phyloP scores from a whole-genome alignment of 1,284 basidiomycete species.

The Cryptococcus sp. region DNA sequence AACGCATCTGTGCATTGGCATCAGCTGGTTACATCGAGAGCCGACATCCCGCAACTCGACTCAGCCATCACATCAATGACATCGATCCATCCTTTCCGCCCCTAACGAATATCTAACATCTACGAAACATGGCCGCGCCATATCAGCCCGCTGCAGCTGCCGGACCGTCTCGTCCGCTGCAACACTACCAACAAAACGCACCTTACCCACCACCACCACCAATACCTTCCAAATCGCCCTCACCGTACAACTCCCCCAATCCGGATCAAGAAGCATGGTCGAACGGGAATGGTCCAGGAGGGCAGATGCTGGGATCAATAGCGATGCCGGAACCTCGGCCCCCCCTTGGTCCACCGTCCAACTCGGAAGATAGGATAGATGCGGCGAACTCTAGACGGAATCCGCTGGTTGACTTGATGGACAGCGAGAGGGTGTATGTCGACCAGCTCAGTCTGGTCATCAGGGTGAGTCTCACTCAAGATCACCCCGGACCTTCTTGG shows the following conservation, averaged over 20 bases:
- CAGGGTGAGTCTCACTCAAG: constrained; percentile 63
- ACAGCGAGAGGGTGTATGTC: constrained; percentile 92
- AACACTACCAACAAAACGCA: constrained; percentile 7
- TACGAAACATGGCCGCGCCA: constrained; percentile 23
- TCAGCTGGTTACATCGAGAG: no score
- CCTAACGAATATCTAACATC: neutral
- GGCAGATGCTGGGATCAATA: neutral
- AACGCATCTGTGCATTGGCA: no score
- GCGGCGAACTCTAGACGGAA: constrained; percentile 56
- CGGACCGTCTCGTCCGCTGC: constrained; percentile 2
- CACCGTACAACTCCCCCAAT: constrained; percentile 13
- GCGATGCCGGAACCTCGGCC: constrained; percentile 15
- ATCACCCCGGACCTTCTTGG: neutral
- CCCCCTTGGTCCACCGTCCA: neutral
- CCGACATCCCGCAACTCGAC: no score
- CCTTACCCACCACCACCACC: constrained; percentile 6
- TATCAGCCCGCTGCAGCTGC: constrained; percentile 8
- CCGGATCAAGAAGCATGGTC: constrained; percentile 11
- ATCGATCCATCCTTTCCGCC: no score
- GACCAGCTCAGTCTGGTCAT: constrained; percentile 87
- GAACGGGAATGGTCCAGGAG: constrained; percentile 3
- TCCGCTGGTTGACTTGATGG: constrained; percentile 87
- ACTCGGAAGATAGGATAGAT: constrained; percentile 13
- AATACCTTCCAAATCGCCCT: constrained; percentile 8
- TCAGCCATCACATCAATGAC: no score